Evolutionary conservation across 352 stramenopile species (phyloP).

Genomic region (Elongisporangium undulatum): DNA sequence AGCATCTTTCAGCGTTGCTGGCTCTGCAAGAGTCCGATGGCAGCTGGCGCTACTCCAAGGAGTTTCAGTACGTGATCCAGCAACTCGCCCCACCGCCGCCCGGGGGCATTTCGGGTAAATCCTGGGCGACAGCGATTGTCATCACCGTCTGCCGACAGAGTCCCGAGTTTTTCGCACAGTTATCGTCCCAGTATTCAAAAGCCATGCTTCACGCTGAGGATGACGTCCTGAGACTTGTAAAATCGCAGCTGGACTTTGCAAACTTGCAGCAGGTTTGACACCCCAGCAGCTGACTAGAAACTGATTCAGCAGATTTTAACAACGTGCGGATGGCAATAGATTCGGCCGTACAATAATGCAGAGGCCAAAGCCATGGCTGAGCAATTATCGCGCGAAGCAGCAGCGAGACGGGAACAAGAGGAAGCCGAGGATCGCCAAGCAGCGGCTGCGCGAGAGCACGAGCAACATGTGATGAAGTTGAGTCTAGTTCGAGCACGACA

Average conservation of each 20-base stretch:
- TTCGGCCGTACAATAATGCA: constrained; percentile 50
- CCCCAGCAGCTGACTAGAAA: background rate
- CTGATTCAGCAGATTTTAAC: background rate
- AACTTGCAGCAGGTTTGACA: constrained; percentile 26
- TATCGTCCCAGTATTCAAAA: constrained; percentile 49
- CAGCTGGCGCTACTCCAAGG: constrained; percentile 56
- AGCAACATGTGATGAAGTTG: constrained; percentile 29
- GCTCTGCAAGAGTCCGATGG: constrained; percentile 53
- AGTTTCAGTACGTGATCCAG: constrained; percentile 53
- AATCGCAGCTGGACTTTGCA: constrained; percentile 33
- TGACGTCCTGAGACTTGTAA: constrained; percentile 38
- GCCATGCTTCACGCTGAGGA: constrained; percentile 64
- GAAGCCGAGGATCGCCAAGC: constrained; percentile 34
- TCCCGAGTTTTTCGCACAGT: constrained; percentile 52
- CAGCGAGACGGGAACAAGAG: constrained; percentile 37
- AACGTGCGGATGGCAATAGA: constrained; percentile 17
- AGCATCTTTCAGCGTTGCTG: constrained; percentile 33
- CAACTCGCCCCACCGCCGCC: constrained; percentile 30
- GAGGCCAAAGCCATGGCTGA: constrained; percentile 45
- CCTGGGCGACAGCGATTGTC: constrained; percentile 59
- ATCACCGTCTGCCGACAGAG: constrained; percentile 50
- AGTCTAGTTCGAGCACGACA: constrained; percentile 32
- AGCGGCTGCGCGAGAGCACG: constrained; percentile 20
- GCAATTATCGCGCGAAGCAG: constrained; percentile 31
- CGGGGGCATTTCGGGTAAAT: constrained; percentile 40